A percentile compares a stretch with the other conserved stretches of the same genome.
Conservation (phyloP, 2,329 filamentous ascomycete species). For the Penicillium sp. region DNA sequence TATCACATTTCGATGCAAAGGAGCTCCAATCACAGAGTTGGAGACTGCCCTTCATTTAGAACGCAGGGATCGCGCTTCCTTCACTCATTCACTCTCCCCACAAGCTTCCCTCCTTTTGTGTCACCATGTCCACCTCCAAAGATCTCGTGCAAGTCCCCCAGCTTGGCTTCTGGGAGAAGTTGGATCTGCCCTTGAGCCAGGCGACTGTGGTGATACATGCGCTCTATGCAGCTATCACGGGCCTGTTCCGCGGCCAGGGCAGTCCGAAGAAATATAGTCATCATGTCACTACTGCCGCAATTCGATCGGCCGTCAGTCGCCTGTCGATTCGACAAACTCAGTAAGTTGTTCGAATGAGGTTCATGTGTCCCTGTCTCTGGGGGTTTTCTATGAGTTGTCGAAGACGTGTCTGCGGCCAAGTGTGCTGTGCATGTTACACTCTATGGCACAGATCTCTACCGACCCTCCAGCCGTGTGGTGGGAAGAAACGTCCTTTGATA, state of each 20-base stretch:
- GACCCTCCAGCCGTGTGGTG: no score
- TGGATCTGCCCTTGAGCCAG: slow-evolving; percentile 24
- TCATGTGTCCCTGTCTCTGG: no score
- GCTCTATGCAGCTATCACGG: slow-evolving; percentile 30
- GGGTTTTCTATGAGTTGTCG: not conserved
- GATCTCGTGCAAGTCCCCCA: slow-evolving; percentile 15
- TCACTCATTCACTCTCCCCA: not conserved
- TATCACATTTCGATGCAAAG: no score
- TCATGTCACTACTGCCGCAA: slow-evolving; percentile 29
- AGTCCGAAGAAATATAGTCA: slow-evolving; percentile 32
- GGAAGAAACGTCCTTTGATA: not conserved
- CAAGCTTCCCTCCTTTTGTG: not conserved
- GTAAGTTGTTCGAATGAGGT: slow-evolving; percentile 17
- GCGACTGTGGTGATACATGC: slow-evolving; percentile 22
- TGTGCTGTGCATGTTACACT: no score
- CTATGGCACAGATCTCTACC: no score
- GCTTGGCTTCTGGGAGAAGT: slow-evolving; percentile 32
- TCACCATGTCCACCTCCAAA: slow-evolving; percentile 5
- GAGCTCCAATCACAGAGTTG: no score
- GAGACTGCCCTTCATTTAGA: no score
- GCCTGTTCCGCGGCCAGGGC: slow-evolving; percentile 34
- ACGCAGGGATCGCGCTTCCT: no score
- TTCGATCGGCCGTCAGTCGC: slow-evolving; percentile 25
- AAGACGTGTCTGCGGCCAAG: not conserved
- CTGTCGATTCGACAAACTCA: slow-evolving; percentile 27